A percentile compares a stretch with the other conserved stretches of the same genome.
Conservation (phyloP, 371 early-diverging fungal species). For the Dichotomocladium elegans region DNA sequence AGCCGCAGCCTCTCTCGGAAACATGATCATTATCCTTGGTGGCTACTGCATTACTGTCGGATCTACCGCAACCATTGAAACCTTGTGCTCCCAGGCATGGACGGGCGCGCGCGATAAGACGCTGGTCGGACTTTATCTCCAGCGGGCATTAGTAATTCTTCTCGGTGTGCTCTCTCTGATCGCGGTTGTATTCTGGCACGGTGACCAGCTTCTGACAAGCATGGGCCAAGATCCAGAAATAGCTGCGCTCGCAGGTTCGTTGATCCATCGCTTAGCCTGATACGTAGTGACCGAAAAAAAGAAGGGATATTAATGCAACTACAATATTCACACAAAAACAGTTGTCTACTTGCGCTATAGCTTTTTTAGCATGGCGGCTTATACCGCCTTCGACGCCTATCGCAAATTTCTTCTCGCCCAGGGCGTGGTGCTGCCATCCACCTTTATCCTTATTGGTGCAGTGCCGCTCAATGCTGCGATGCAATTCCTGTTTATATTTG, state of each 20-base stretch:
- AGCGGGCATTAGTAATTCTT: slow-evolving; percentile 74
- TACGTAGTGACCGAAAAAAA: no score
- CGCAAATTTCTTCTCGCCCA: slow-evolving; percentile 2
- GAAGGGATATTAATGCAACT: background rate
- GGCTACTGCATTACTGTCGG: slow-evolving; percentile 14
- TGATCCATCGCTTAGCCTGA: no score
- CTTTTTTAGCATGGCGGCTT: background rate
- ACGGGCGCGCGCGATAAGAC: slow-evolving; percentile 70
- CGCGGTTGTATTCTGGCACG: slow-evolving; percentile 66
- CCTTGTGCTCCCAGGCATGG: slow-evolving; percentile 83
- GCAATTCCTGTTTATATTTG: background rate
- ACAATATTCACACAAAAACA: background rate
- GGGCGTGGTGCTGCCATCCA: background rate
- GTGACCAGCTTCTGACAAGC: background rate
- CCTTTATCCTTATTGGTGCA: background rate
- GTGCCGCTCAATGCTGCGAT: background rate
- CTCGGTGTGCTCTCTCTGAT: slow-evolving; percentile 64
- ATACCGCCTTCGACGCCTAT: slow-evolving; percentile 1
- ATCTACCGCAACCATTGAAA: slow-evolving; percentile 71
- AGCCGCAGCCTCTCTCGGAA: slow-evolving; percentile 6
- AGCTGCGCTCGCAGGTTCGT: background rate
- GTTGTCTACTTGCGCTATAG: background rate
- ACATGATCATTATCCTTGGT: slow-evolving; percentile 1
- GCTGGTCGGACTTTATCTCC: slow-evolving; percentile 77
- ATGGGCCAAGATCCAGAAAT: slow-evolving; percentile 4